These are phyloP conservation scores for Priceomyces fermenticarens DNA, from an alignment of 805 yeast genomes.

Conservation along the genomic window DNA sequence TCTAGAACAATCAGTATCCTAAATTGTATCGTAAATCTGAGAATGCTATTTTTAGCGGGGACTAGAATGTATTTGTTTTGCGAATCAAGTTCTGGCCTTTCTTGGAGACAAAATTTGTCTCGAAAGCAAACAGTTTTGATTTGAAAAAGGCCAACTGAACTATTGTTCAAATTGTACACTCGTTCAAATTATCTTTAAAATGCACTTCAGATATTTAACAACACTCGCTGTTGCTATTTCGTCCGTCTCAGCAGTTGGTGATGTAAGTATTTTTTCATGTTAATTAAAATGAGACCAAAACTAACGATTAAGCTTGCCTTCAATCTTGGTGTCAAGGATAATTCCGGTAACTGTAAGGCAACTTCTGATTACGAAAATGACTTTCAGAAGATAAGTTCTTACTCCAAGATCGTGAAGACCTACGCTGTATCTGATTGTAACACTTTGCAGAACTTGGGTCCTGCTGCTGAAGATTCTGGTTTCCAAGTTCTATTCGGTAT, in stretches of 20 bases:
- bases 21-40: no score
- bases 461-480: constrained; percentile 77
- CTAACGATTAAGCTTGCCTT: constrained; percentile 55
- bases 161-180: background rate
- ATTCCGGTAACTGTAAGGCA: constrained; percentile 72
- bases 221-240: constrained; percentile 48
- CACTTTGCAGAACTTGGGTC: constrained; percentile 79
- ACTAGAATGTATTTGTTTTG: no score
- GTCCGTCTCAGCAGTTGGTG: constrained; percentile 58
- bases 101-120: no score
- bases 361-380: constrained; percentile 69
- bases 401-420: constrained; percentile 70
- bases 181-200: constrained; percentile 12
- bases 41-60: no score
- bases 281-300: background rate
- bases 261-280: constrained; percentile 26
- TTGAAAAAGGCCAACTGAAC: no score
- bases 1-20: no score
- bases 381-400: constrained; percentile 53
- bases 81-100: no score
- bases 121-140: no score
- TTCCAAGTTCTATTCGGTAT: constrained; percentile 79
- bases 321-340: constrained; percentile 80
- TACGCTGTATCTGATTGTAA: constrained; percentile 95
- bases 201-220: constrained; percentile 40